phyloP scores from a whole-genome alignment of 495 filamentous ascomycete species.

The Annulohypoxylon maeteangense region DNA sequence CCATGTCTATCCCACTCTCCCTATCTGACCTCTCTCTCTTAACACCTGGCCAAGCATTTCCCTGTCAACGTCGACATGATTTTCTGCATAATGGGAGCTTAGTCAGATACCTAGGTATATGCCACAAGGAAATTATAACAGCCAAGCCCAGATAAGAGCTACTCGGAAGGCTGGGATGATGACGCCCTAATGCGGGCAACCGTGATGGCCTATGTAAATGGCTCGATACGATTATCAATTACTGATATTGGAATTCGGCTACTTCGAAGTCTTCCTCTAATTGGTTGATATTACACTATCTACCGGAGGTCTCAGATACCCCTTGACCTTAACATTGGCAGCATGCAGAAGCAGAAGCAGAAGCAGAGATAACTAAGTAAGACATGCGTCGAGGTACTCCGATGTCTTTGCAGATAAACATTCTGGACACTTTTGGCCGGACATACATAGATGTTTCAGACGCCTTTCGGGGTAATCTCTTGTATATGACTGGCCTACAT shows the following conservation, averaged over 20 bases:
- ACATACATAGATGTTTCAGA: not conserved
- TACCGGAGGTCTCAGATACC: slow-evolving; percentile 18
- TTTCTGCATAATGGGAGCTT: not conserved
- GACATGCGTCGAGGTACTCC: not conserved
- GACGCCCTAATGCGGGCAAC: not conserved
- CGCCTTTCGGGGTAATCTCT: not conserved
- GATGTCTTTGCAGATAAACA: not conserved
- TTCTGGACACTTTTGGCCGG: not conserved
- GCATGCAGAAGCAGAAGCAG: too few relatives aligned
- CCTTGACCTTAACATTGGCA: not conserved
- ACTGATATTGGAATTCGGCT: not conserved
- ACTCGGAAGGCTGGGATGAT: not conserved
- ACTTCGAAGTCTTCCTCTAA: not conserved
- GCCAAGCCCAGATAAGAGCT: too few relatives aligned
- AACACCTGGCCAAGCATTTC: not conserved
- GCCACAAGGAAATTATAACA: too few relatives aligned
- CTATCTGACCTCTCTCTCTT: not conserved
- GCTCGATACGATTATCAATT: not conserved
- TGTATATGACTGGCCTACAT: not conserved
- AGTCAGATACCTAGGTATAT: too few relatives aligned
- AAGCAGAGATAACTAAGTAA: slow-evolving; percentile 1
- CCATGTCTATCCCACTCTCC: not conserved
- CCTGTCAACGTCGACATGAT: not conserved
- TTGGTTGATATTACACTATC: slow-evolving; percentile 14
- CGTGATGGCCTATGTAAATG: not conserved